Percentiles rank a stretch among this genome's conserved stretches.
These are phyloP conservation scores for Madurella mycetomatis DNA, from an alignment of 2,329 filamentous ascomycete genomes.

Conservation along the genomic window DNA sequence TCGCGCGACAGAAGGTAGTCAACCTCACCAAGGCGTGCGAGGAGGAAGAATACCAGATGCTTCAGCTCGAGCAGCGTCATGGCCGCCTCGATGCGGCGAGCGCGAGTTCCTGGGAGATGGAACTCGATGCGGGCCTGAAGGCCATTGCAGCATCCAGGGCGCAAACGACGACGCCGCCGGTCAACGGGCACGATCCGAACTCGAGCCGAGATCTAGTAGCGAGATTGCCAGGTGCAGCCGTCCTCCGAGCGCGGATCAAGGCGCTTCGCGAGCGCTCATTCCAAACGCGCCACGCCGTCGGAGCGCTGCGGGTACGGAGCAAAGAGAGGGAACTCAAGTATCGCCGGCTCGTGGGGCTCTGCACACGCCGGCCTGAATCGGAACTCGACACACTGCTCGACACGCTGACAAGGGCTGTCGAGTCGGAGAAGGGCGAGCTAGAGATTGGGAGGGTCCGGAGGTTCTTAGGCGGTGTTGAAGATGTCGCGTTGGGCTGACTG, in stretches of 20 bases:
- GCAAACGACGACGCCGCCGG: neutral
- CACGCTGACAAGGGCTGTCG: slow-evolving; percentile 77
- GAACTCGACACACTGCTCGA: slow-evolving; percentile 79
- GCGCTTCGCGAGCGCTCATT: slow-evolving; percentile 68
- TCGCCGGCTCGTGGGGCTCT: slow-evolving; percentile 79
- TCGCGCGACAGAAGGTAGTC: slow-evolving; percentile 66
- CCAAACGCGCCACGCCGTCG: slow-evolving; percentile 62
- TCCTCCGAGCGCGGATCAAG: slow-evolving; percentile 63
- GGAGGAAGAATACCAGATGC: slow-evolving; percentile 58
- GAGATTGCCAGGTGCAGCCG: slow-evolving; percentile 52
- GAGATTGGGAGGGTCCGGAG: slow-evolving; percentile 73
- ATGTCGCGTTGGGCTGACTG: slow-evolving; percentile 31
- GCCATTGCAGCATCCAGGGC: slow-evolving; percentile 32
- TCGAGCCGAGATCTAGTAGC: slow-evolving; percentile 12
- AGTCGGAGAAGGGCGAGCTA: slow-evolving; percentile 74
- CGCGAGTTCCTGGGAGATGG: slow-evolving; percentile 50
- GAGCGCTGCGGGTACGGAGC: slow-evolving; percentile 70
- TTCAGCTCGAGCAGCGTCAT: slow-evolving; percentile 43
- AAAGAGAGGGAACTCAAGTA: slow-evolving; percentile 85
- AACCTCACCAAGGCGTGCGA: slow-evolving; percentile 74
- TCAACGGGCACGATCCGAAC: slow-evolving; percentile 29
- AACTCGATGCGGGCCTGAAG: slow-evolving; percentile 46
- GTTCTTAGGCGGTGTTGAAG: slow-evolving; percentile 75
- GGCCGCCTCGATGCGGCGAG: slow-evolving; percentile 43
- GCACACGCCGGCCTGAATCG: slow-evolving; percentile 72